Base-by-base conservation (phyloP, 495 filamentous ascomycete genomes). In the Aspergillus haitiensis region DNA sequence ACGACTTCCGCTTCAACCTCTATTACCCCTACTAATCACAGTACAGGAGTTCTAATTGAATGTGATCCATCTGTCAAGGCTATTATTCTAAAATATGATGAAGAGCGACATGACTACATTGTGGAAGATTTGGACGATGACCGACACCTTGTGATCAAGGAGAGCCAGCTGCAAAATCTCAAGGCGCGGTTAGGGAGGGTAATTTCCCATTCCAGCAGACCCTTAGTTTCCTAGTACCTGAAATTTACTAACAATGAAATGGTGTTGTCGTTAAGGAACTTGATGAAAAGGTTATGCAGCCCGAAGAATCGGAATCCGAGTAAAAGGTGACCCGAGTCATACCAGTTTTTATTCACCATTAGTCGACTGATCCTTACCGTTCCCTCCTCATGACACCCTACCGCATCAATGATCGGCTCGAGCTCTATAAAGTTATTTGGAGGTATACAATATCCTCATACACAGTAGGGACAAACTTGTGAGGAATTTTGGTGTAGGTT, bases 11-110 rank as follows among this genome's bases (percentile, higher is more conserved):
- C 32, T 7, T 27, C 55, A 27, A 16, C 49, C 45, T 9, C 58
- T 9, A 36, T 37, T 9, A 53, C 39, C 42, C 46, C 33, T 46
- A 2, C 48, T 50, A 47, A 34, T n/a, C 46, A 9, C 18, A 12
- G 8, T 5, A 13, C 59, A 88, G 87, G 89, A 64, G 84, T 90
- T 42, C 78, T 92, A 55, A 83, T 92, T 64, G 82, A 89, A 70
- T 91, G 88, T 74, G 89, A 92, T 67, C 85, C 87, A 6, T 88
- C 86, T 46, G 88, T 90, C 73, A 90, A 89, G 70, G 85, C 88
- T 40, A 89, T 90, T 68, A 85, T 91, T 63, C 75, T 85, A 40
- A 88, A 88, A 60, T 88, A 90, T 73, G 86, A 91, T 63, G 76
- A 80, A 55, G 80, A 85, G 58, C 70, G 77, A 58, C 84, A 89